Conservation (phyloP, 306 rosid genomes). For the Quercus glauca region DNA sequence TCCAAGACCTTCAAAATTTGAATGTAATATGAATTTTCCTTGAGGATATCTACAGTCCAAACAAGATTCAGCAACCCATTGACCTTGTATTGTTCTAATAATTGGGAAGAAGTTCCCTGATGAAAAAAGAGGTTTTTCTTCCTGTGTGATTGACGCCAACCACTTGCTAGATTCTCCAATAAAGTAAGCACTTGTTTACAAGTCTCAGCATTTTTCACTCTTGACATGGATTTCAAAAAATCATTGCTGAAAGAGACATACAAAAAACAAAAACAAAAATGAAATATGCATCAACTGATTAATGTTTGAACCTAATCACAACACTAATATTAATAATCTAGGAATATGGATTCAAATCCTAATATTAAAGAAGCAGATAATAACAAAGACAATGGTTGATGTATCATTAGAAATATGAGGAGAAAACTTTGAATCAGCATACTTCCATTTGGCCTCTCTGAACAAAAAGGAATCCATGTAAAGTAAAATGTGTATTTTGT, state of each 20-base stretch:
- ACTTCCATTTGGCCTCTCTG: constrained; percentile 34
- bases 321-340: background rate
- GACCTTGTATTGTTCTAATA: constrained; percentile 28
- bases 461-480: constrained; percentile 12
- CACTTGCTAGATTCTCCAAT: background rate
- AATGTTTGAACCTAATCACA: background rate
- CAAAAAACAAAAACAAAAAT: background rate
- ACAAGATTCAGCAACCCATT: constrained; percentile 9
- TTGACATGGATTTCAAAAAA: background rate
- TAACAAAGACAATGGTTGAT: no score
- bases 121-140: background rate
- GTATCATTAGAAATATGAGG: no score
- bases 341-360: no score
- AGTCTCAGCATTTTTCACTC: background rate
- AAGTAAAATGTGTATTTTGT: constrained; percentile 1
- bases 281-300: background rate
- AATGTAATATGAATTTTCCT: background rate
- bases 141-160: background rate
- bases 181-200: background rate
- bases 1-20: no score
- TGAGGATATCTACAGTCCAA: constrained; percentile 30
- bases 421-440: background rate
- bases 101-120: constrained; percentile 11
- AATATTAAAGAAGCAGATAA: no score
- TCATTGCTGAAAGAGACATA: background rate